phyloP scores from a whole-genome alignment of 1,139 yeast species.

The Wickerhamomyces sp. region DNA sequence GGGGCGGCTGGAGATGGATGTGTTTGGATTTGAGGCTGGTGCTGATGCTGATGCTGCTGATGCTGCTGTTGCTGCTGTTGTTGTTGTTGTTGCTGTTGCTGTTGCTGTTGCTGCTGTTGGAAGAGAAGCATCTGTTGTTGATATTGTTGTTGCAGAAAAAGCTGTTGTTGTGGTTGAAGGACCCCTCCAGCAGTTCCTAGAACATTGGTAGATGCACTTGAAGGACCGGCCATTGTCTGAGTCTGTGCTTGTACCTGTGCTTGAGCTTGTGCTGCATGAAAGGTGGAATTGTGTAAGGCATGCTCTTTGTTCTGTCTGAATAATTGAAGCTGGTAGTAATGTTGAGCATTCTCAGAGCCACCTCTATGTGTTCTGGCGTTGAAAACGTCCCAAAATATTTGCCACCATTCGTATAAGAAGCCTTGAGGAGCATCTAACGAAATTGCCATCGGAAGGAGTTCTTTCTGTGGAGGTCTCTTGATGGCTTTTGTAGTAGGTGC shows the following conservation, averaged over 20 bases:
- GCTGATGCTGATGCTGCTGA: constrained; percentile 6
- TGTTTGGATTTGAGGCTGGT: constrained; percentile 6
- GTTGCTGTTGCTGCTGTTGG: constrained; percentile 25
- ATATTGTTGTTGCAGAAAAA: constrained; percentile 24
- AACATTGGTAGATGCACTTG: too few species aligned
- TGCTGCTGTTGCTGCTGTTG: constrained; percentile 15
- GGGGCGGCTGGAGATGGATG: constrained; percentile 21
- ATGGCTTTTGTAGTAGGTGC: constrained; percentile 16
- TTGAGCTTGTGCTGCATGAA: constrained; percentile 32
- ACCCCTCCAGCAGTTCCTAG: too few species aligned
- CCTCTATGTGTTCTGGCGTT: constrained; percentile 70
- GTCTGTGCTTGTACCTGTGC: constrained; percentile 20
- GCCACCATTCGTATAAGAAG: constrained; percentile 93
- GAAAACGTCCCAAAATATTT: constrained; percentile 89
- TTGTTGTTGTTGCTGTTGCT: constrained; percentile 11
- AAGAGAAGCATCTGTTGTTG: constrained; percentile 23
- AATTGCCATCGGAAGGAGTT: constrained; percentile 45
- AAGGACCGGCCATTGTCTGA: constrained; percentile 5
- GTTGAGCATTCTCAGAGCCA: constrained; percentile 58
- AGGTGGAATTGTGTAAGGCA: constrained; percentile 39
- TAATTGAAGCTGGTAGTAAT: constrained; percentile 65
- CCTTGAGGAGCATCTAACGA: constrained; percentile 83
- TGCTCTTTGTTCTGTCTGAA: constrained; percentile 62
- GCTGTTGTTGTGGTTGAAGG: constrained; percentile 23
- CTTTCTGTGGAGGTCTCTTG: constrained; percentile 25